Conservation (phyloP, 1,284 basidiomycete genomes). For the Phellopilus nigrolimitatus region DNA sequence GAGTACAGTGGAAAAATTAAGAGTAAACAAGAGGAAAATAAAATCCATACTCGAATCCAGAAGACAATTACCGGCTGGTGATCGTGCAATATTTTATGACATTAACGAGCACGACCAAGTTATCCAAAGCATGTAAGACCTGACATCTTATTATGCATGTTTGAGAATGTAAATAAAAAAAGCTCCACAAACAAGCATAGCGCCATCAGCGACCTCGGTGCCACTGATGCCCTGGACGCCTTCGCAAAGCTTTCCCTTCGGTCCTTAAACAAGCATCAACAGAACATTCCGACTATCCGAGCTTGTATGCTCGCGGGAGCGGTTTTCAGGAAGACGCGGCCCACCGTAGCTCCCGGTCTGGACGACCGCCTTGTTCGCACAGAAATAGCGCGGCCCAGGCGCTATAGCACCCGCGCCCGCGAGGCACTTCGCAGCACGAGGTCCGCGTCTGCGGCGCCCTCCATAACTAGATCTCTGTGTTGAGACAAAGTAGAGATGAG, state of each 20-base stretch:
- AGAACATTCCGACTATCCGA: constrained; percentile 5
- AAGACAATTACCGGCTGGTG: no score
- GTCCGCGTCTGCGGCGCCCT: constrained; percentile 61
- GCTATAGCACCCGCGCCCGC: constrained; percentile 47
- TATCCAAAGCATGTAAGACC: no score
- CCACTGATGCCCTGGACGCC: constrained; percentile 50
- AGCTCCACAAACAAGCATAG: no score
- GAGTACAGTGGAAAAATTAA: no score
- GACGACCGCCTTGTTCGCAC: constrained; percentile 56
- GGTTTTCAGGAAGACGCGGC: constrained; percentile 16
- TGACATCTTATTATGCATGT: no score
- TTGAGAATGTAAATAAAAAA: no score
- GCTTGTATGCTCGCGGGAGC: not conserved
- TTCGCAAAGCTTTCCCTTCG: constrained; percentile 44
- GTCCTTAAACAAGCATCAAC: constrained; percentile 41
- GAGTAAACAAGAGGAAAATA: no score
- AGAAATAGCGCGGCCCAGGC: constrained; percentile 62
- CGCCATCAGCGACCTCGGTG: constrained; percentile 58
- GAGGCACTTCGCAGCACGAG: constrained; percentile 53
- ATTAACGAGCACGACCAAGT: no score
- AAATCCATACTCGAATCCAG: no score
- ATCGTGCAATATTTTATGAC: no score
- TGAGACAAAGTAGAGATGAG: no score
- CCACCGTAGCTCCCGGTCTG: constrained; percentile 58
- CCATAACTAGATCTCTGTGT: constrained; percentile 57